These are phyloP conservation scores for Sorghum bicolor DNA, from an alignment of 176 grass and related monocot species.

Conservation along the genomic window Sorghum_bicolor_NCBIv3 NC_012870.2:8283001-8283500, in stretches of 20 bases:
- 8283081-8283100: not conserved
- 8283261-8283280: not conserved
- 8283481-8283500: not conserved
- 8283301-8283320: no score
- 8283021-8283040: not conserved
- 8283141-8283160: not conserved
- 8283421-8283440: not conserved
- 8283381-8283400: not conserved
- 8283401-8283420: not conserved
- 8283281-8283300: no score
- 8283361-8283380: not conserved
- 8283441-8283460: not conserved
- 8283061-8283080: not conserved
- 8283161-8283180: not conserved
- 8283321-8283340: no score
- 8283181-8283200: not conserved
- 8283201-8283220: not conserved
- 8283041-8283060: not conserved
- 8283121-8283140: not conserved
- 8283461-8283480: not conserved
- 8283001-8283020: not conserved
- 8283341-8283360: no score
- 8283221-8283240: not conserved
- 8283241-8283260: not conserved
- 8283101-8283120: constrained; percentile 3